Evolutionary conservation across 192 early-diverging fungal species (phyloP), one percentile per base, ranked within the genome.

Genomic region (Phycomyces blakesleeanus): DNA sequence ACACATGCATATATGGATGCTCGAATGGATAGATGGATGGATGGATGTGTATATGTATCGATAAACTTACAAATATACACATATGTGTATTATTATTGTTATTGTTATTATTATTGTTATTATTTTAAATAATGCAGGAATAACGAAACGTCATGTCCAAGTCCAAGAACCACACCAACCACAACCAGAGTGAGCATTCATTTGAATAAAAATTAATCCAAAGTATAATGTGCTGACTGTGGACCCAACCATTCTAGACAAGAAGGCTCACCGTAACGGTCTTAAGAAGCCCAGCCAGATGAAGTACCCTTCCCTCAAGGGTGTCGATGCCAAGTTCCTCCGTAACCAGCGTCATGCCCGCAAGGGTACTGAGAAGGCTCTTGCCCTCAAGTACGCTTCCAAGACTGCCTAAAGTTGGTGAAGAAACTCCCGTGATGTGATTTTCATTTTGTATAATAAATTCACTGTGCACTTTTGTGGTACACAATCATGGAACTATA

Each of bases 211-310:
- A 56, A 81, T 21, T 10, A 53, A 15, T 37, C 54, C 11, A 20
- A 52, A 24, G 15, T 22, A 16, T 25, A 7, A 21, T 25, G 24
- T 22, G 24, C 5, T 55, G 24, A 27, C 29, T 26, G 3, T 26
- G 5, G 25, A 26, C 3, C 11, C 3, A 29, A 29, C 20, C 26
- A 27, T 51, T n/a, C n/a, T 61, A 61, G 79, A 89, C 87, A 85
- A 83, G 79, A 98, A 99, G 91, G 95, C 94, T 85, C 97, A 99
- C 92, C 93, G 95, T 75, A 98, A 98, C 85, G 97, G 97, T 83
- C 95, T 99, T 85, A 97, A 94, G 87, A 96, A 97, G 90, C 89
- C 93, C 53, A 90, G 91, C 85, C 75, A 80, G 50, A 76, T 94
- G 83, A 85, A 88, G 64, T 84, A 93, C 78, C 88, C 89, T 72